Percentiles rank a stretch among this genome's conserved stretches.
phyloP scores from a whole-genome alignment of 1,284 basidiomycete genomes.

The Malassezia sp. region DNA sequence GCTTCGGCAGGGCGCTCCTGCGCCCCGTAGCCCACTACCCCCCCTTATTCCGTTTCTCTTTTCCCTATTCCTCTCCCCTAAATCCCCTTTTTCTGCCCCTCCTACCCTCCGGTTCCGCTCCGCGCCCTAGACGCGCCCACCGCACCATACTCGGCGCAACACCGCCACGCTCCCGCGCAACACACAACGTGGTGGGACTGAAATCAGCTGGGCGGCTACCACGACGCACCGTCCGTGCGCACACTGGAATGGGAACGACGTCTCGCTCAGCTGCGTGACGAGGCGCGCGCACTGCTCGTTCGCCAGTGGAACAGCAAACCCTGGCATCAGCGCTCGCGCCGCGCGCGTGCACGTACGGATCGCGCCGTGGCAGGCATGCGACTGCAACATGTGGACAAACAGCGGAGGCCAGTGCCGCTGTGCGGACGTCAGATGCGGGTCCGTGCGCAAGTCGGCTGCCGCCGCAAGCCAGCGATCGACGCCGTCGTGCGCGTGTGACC shows the following conservation, averaged over 20 bases:
- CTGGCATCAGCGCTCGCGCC: background rate
- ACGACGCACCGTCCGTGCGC: slow-evolving; percentile 77
- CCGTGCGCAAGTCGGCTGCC: background rate
- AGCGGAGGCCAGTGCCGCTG: background rate
- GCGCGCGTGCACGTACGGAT: slow-evolving; percentile 6
- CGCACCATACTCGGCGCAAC: no score
- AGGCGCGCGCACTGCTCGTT: slow-evolving; percentile 61
- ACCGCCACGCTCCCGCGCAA: no score
- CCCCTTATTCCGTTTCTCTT: no score
- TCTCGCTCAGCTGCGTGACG: slow-evolving; percentile 57
- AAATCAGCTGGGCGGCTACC: no score
- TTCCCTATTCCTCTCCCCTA: no score
- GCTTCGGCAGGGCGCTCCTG: no score
- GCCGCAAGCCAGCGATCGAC: background rate
- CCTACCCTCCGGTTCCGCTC: no score
- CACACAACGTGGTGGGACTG: no score
- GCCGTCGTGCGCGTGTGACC: background rate
- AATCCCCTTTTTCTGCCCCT: no score
- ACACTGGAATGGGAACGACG: slow-evolving; percentile 78
- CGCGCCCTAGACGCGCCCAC: no score
- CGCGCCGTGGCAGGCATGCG: slow-evolving; percentile 10
- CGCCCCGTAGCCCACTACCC: no score
- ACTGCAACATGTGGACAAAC: background rate
- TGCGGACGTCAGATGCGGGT: background rate
- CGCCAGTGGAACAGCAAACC: slow-evolving; percentile 60